Conservation (phyloP, 441 rosid species). For the Theobroma grandiflorum region DNA sequence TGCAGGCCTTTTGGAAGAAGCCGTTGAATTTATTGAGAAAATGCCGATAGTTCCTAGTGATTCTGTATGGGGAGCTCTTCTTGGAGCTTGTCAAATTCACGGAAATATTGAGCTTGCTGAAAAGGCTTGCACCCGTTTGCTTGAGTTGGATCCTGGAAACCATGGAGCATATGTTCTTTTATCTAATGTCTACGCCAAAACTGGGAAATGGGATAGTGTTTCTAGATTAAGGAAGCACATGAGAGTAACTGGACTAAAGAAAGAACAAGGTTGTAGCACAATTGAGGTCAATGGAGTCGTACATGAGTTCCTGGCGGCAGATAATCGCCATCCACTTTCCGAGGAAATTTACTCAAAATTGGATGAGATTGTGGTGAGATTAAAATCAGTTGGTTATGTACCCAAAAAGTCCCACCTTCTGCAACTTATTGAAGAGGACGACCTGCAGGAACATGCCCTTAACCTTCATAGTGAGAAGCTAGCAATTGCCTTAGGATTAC, state of each 20-base stretch:
- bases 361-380: conserved; percentile 52
- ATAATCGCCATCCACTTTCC: conserved; percentile 56
- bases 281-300: conserved; percentile 70
- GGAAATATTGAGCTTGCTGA: conserved; percentile 71
- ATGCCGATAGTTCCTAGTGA: conserved; percentile 64
- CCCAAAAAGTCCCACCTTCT: conserved; percentile 64
- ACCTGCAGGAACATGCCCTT: conserved; percentile 67
- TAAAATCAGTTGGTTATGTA: conserved; percentile 61
- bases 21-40: conserved; percentile 57
- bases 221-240: conserved; percentile 66
- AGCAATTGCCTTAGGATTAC: conserved; percentile 78
- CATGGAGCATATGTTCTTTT: conserved; percentile 71
- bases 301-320: conserved; percentile 73
- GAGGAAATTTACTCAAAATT: conserved; percentile 59
- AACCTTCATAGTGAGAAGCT: conserved; percentile 77
- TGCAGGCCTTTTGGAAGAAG: conserved; percentile 72
- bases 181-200: conserved; percentile 73
- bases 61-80: conserved; percentile 79
- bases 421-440: conserved; percentile 73
- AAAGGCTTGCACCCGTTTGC: conserved; percentile 58
- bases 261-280: conserved; percentile 76
- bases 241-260: conserved; percentile 68
- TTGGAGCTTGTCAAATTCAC: conserved; percentile 78
- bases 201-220: conserved; percentile 64
- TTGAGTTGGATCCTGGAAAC: conserved; percentile 69